Conservation (phyloP, 148 eudicot genomes). For the Rhododendron vialii region DNA sequence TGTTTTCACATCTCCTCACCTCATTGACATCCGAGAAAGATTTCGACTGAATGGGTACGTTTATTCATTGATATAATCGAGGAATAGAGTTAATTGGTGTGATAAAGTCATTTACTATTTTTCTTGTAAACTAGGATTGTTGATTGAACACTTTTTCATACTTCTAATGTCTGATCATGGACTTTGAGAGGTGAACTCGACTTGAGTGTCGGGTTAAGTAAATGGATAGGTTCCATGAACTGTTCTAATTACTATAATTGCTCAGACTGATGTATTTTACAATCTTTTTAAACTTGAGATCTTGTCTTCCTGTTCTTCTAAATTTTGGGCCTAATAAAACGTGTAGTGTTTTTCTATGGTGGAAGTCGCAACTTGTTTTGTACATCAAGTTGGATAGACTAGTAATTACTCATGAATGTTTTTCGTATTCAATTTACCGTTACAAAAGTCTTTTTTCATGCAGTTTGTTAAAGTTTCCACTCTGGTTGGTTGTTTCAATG, state of each 20-base stretch:
- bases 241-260: neutral
- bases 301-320: neutral
- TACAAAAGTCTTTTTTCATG: neutral
- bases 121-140: neutral
- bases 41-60: conserved; percentile 86
- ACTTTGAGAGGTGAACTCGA: neutral
- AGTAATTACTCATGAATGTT: neutral
- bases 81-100: neutral
- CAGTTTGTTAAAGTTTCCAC: neutral
- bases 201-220: neutral
- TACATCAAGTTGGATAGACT: neutral
- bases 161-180: neutral
- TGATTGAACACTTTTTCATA: neutral
- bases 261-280: neutral
- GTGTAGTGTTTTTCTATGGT: neutral
- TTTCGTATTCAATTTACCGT: neutral
- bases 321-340: neutral
- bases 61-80: neutral
- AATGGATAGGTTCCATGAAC: neutral
- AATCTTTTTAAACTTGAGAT: neutral
- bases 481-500: conserved; percentile 42
- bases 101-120: neutral
- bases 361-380: neutral
- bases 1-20: conserved; percentile 97
- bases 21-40: conserved; percentile 95